phyloP scores from a whole-genome alignment of 2,329 filamentous ascomycete genomes.

The Fusarium sp. region DNA sequence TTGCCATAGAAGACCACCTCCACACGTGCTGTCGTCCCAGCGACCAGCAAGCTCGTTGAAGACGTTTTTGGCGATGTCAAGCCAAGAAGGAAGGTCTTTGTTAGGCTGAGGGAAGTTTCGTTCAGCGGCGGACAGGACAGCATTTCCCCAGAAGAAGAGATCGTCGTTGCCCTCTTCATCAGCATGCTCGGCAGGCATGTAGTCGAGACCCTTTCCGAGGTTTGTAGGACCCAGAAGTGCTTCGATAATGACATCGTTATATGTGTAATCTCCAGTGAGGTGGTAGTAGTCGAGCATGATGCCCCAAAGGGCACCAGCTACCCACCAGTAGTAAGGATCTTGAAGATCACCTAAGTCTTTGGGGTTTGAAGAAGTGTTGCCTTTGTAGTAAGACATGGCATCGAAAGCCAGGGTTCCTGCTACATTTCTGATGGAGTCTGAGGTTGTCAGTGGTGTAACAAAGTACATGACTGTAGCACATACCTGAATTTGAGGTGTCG shows the following conservation, averaged over 20 bases:
- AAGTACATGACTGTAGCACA: not conserved
- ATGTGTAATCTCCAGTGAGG: conserved; percentile 70
- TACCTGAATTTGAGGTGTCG: conserved; percentile 35
- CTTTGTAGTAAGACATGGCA: conserved; percentile 72
- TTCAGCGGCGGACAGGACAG: conserved; percentile 75
- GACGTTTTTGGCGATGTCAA: conserved; percentile 74
- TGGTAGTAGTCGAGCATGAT: conserved; percentile 76
- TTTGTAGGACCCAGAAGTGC: conserved; percentile 67
- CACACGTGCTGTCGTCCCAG: conserved; percentile 76
- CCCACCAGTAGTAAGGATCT: conserved; percentile 76
- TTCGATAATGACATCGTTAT: conserved; percentile 69
- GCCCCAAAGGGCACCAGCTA: conserved; percentile 73
- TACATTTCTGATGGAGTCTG: conserved; percentile 71
- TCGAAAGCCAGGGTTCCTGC: conserved; percentile 70
- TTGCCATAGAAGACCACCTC: conserved; percentile 83
- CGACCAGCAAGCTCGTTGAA: conserved; percentile 77
- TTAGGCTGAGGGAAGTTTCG: conserved; percentile 72
- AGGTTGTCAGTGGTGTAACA: conserved; percentile 11
- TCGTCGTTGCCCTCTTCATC: conserved; percentile 79
- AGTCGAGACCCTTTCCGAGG: conserved; percentile 68
- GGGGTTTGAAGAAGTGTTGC: conserved; percentile 66
- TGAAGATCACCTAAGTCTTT: conserved; percentile 71
- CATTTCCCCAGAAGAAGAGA: conserved; percentile 78
- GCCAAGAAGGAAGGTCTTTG: conserved; percentile 68
- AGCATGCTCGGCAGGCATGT: conserved; percentile 66